Evolutionary conservation across 2,329 filamentous ascomycete species (phyloP).

Genomic region (Emmonsiellopsis sp.): DNA sequence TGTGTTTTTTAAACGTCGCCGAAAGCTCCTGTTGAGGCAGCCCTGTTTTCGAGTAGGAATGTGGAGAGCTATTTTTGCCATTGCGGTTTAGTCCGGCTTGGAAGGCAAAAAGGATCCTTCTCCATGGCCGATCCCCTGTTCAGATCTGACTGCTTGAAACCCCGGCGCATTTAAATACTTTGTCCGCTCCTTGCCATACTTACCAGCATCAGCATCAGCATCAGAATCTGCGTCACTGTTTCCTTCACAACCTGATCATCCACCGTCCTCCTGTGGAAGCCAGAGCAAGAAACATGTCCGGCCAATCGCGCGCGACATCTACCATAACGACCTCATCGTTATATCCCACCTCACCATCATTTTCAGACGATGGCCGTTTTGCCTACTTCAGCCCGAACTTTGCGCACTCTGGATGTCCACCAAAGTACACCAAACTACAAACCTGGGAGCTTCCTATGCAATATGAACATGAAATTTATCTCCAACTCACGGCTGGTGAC

Average conservation of each 20-base stretch:
- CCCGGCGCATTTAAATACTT: too few species aligned
- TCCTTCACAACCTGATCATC: not conserved
- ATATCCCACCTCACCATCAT: not conserved
- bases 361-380: not conserved
- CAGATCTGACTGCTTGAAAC: too few species aligned
- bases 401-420: not conserved
- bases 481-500: conserved; percentile 19
- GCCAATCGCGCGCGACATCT: not conserved
- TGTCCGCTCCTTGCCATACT: too few species aligned
- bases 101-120: too few species aligned
- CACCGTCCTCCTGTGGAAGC: not conserved
- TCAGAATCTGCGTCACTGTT: not conserved
- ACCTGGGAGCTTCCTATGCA: conserved; percentile 15
- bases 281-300: not conserved
- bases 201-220: not conserved
- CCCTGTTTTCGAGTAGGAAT: not conserved
- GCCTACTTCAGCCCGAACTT: conserved; percentile 4
- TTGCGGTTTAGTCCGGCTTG: not conserved
- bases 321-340: not conserved
- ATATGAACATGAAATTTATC: conserved; percentile 25
- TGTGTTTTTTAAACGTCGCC: not conserved
- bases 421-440: not conserved
- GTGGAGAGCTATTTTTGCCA: not conserved
- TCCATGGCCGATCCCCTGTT: too few species aligned
- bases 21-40: not conserved